These are phyloP conservation scores for Wickerhamiella australiensis DNA, from an alignment of 805 yeast genomes.

Conservation along the genomic window DNA sequence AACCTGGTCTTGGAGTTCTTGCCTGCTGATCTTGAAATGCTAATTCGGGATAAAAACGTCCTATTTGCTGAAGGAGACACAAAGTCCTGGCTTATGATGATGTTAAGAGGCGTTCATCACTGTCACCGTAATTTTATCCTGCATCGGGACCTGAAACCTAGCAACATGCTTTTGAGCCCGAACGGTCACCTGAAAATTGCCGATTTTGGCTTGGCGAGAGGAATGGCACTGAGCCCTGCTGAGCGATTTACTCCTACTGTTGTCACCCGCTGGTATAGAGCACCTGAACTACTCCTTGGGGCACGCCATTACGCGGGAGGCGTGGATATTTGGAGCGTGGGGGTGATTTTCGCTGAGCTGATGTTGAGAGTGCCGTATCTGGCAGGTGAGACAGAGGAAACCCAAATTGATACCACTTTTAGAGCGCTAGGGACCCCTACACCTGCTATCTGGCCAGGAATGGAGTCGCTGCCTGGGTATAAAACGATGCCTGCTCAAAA, in stretches of 20 bases:
- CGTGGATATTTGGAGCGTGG: constrained; percentile 92
- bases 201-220: constrained; percentile 92
- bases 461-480: constrained; percentile 64
- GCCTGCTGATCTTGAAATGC: constrained; percentile 82
- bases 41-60: constrained; percentile 66
- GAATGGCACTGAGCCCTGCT: constrained; percentile 51
- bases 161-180: constrained; percentile 75
- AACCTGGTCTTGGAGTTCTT: constrained; percentile 86
- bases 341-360: constrained; percentile 88
- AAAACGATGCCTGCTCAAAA: constrained; percentile 30
- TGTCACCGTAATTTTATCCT: constrained; percentile 84
- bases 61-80: constrained; percentile 77
- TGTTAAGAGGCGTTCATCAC: constrained; percentile 86
- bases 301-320: constrained; percentile 81
- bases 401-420: constrained; percentile 87
- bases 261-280: constrained; percentile 95
- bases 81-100: constrained; percentile 90
- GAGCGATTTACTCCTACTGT: constrained; percentile 79
- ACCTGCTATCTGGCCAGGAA: constrained; percentile 83
- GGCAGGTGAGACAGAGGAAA: constrained; percentile 83
- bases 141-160: constrained; percentile 90
- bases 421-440: constrained; percentile 95
- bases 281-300: constrained; percentile 87
- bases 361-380: constrained; percentile 91
- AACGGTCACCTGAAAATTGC: constrained; percentile 84